Evolutionary conservation across 805 yeast genomes (phyloP).

Genomic region (Ogataea kodamae): DNA sequence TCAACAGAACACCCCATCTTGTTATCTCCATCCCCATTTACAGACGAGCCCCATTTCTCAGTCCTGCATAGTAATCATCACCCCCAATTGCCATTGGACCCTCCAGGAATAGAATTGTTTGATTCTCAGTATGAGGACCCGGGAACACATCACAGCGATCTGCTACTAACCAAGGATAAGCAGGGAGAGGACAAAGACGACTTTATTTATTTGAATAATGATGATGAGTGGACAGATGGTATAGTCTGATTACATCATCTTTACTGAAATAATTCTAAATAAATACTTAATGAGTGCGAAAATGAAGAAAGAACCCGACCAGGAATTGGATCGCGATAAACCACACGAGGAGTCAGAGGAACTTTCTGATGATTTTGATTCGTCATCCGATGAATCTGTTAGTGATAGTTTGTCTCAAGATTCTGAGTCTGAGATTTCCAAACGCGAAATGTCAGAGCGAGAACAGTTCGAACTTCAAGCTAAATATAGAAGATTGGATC

Average conservation of each 20-base stretch:
- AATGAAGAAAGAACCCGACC: constrained; percentile 3
- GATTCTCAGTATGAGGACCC: constrained; percentile 13
- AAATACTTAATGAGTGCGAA: constrained; percentile 11
- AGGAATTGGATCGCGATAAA: neutral
- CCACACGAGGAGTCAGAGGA: constrained; percentile 2
- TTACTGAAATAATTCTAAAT: constrained; percentile 1
- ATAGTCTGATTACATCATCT: constrained; percentile 8
- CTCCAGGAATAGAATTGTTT: constrained; percentile 20
- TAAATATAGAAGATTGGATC: constrained; percentile 25
- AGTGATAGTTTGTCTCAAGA: constrained; percentile 8
- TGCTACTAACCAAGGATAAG: constrained; percentile 10
- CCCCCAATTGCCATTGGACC: constrained; percentile 11
- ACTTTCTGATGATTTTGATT: constrained; percentile 14
- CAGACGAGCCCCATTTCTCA: constrained; percentile 14
- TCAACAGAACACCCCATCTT: constrained; percentile 38
- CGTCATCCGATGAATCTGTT: constrained; percentile 5
- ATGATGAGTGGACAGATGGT: constrained; percentile 8
- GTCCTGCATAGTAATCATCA: constrained; percentile 5
- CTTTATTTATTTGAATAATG: constrained; percentile 5
- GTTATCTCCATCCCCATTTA: constrained; percentile 15
- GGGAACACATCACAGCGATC: constrained; percentile 8
- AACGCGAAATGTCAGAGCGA: constrained; percentile 22
- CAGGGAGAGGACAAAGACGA: constrained; percentile 12
- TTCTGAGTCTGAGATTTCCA: constrained; percentile 11
- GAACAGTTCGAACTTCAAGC: constrained; percentile 27